phyloP scores from a whole-genome alignment of 1,284 basidiomycete species.

The Exobasidium rhododendri region DNA sequence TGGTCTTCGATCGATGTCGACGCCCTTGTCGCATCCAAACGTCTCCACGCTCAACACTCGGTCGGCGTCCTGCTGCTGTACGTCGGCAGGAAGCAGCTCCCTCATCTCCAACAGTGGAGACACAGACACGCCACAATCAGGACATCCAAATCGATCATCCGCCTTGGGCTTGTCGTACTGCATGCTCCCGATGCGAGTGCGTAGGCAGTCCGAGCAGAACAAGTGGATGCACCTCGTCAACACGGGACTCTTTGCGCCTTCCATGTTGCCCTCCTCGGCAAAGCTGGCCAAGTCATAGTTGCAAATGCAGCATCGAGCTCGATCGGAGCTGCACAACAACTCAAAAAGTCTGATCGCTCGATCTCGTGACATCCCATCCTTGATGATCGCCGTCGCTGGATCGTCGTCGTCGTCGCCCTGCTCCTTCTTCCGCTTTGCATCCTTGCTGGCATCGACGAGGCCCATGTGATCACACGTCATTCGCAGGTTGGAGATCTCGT shows the following conservation, averaged over 20 bases:
- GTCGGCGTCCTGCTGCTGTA: constrained; percentile 15
- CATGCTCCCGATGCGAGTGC: constrained; percentile 34
- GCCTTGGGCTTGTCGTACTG: constrained; percentile 24
- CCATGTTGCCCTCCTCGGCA: background rate
- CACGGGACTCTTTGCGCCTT: constrained; percentile 26
- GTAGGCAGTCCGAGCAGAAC: constrained; percentile 60
- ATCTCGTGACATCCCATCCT: constrained; percentile 73
- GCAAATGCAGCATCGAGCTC: constrained; percentile 67
- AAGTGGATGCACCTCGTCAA: constrained; percentile 91
- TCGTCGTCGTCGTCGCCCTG: constrained; percentile 60
- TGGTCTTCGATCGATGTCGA: constrained; percentile 22
- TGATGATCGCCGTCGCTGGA: constrained; percentile 62
- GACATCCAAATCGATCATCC: constrained; percentile 59
- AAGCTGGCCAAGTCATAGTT: constrained; percentile 64
- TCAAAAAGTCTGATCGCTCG: constrained; percentile 76
- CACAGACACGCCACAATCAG: constrained; percentile 63
- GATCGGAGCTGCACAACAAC: constrained; percentile 66
- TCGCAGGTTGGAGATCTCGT: constrained; percentile 70
- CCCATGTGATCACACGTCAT: constrained; percentile 97
- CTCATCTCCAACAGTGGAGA: constrained; percentile 36
- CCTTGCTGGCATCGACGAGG: constrained; percentile 65
- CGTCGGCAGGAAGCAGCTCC: constrained; percentile 30
- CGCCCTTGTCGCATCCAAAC: constrained; percentile 13
- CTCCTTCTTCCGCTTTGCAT: constrained; percentile 57
- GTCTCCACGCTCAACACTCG: constrained; percentile 16